Evolutionary conservation across 2,329 filamentous ascomycete species (phyloP), one percentile per base, ranked within the genome.

Genomic region (Fusarium austroafricanum): DNA sequence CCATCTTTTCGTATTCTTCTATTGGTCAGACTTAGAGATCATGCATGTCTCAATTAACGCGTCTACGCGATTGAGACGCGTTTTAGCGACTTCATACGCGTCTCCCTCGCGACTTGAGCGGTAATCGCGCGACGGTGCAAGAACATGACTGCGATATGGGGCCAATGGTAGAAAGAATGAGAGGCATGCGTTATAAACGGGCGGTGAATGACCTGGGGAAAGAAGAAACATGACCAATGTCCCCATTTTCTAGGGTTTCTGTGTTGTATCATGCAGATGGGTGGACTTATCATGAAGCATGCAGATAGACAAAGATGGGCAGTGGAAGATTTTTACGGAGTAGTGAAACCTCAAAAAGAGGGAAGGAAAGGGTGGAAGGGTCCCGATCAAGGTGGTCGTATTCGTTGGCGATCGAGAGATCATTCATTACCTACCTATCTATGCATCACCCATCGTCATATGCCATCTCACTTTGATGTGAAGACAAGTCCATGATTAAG

Each of bases 31-130:
- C 21, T 33, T 4, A 6, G 9, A 40, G 23, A 17, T 53, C 43
- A 58, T 43, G 47, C 55, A 67, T 49, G 38, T 58, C 46, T 67
- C 26, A 62, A 68, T 68, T 62, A 69, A 67, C 66, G 56, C 65
- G 61, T 54, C 28, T 2, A 23, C 65, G 61, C 61, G 65, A 51
- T 38, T 38, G 10, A n/a, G n/a, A 58, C 65, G 65, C 49, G 66
- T 38, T 61, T 45, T 54, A 9, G 12, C 15, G 26, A 67, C 65
- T n/a, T 58, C 46, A 31, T 15, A 12, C 66, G 66, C 61, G 66
- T 62, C 38, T 49, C 42, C 28, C 46, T 69, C 66, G 66, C 55
- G 66, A 50, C 47, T 31, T 38, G 45, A 43, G 51, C 52, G 61
- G 51, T 55, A 55, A 67, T 44, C 51, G 55, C 65, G 65, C 66